Base-by-base conservation (phyloP, 2,329 filamentous ascomycete genomes). In the Alternaria viburni region DNA sequence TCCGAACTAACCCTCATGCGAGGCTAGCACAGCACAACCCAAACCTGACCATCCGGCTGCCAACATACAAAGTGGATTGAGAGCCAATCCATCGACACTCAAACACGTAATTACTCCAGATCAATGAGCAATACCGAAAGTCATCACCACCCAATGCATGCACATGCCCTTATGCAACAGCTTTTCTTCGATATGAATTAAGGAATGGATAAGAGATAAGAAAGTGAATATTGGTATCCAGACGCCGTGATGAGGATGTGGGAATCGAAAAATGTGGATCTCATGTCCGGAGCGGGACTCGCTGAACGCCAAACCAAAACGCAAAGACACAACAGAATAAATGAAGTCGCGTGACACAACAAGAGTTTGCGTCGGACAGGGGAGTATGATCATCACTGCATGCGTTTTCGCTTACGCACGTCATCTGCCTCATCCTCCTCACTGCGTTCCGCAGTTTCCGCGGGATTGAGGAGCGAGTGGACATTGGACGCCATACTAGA, bases 401-500 rank as follows among this genome's bases (percentile, higher is more conserved):
- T 68, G 46, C 79, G 69, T 80, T 89, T 89, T 68, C 88, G 83
- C 80, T 90, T 90, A 64, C 89, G 82, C 62, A 90, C 88, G 19
- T 89, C 87, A 52, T 84, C 82, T 23, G 84, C 82, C 61, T 88
- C 84, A 61, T 91, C 89, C 74, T 90, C 89, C 49, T 89, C 88
- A 19, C 87, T 86, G 62, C 88, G 80, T 77, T 91, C 89, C 2
- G 86, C 87, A 1, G 89, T 91, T 68, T 90, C 89, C 13, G 89
- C 88, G 6, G 89, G 90, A 69, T 91, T 91, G 1, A 91, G 82
- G 23, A 91, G 78, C 6, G 86, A 88, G 74, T 90, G 88, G 21
- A 90, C 87, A 69, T 89, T 91, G 69, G 89, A 90, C 7, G 89
- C 89, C 89, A 91, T 91, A 72, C 89, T 91, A 25, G 88, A 89